phyloP scores from a whole-genome alignment of 768 basidiomycete species.

The Lactarius psammicola region DNA sequence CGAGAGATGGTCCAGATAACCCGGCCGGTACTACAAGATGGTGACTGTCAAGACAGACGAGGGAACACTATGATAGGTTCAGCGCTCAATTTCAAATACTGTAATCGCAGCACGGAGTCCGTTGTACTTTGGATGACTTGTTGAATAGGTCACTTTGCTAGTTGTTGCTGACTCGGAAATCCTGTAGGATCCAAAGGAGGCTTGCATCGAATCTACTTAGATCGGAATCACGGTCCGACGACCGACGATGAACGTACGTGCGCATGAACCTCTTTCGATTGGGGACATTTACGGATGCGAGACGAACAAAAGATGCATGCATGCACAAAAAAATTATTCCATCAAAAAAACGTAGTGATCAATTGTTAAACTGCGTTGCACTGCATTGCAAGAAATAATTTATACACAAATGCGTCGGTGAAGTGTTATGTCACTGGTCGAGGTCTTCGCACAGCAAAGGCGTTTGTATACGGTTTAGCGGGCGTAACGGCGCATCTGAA shows the following conservation, averaged over 20 bases:
- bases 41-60: background rate
- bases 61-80: background rate
- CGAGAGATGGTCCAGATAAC: background rate
- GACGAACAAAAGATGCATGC: background rate
- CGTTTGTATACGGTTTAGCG: conserved; percentile 6
- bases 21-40: background rate
- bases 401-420: conserved; percentile 13
- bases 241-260: no score
- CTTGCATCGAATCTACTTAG: background rate
- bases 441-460: conserved; percentile 25
- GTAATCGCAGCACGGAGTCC: background rate
- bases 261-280: no score
- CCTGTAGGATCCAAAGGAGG: background rate
- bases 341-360: background rate
- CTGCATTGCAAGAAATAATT: conserved; percentile 3
- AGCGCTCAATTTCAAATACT: background rate
- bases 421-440: background rate
- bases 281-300: no score
- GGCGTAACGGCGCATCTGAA: conserved; percentile 6
- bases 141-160: background rate
- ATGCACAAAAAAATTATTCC: background rate
- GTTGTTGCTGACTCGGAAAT: background rate
- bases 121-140: background rate
- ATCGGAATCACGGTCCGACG: background rate
- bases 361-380: conserved; percentile 1